Evolutionary conservation across 768 basidiomycete genomes (phyloP).

Genomic region (Termitomyces eurrhizus): DNA sequence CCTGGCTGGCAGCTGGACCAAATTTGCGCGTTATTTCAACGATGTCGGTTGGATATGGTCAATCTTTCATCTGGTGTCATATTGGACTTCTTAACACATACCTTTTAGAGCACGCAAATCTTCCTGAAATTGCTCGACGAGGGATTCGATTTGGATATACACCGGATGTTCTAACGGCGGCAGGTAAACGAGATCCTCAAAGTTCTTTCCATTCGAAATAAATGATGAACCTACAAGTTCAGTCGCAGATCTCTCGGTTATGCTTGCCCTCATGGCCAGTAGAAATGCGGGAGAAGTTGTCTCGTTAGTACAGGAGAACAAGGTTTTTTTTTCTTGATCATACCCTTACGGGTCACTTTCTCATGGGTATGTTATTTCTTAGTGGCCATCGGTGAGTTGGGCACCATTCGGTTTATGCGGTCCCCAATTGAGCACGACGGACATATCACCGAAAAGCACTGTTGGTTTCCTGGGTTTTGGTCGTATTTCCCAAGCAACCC

Average conservation of each 20-base stretch:
- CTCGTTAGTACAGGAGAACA: slow-evolving; percentile 62
- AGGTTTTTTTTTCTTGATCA: slow-evolving; percentile 37
- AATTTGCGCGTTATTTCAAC: slow-evolving; percentile 83
- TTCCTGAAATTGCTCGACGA: slow-evolving; percentile 52
- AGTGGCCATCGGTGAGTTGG: slow-evolving; percentile 86
- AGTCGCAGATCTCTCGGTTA: slow-evolving; percentile 89
- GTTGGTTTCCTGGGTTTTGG: slow-evolving; percentile 95
- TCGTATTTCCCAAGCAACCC: slow-evolving; percentile 83
- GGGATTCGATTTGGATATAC: slow-evolving; percentile 83
- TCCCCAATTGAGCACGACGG: slow-evolving; percentile 63
- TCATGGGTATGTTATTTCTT: background rate
- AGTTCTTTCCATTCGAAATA: background rate
- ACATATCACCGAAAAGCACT: slow-evolving; percentile 51
- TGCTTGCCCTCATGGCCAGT: slow-evolving; percentile 92
- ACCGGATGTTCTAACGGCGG: slow-evolving; percentile 90
- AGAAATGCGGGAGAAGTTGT: slow-evolving; percentile 70
- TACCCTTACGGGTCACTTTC: background rate
- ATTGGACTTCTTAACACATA: background rate
- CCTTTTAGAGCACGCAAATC: slow-evolving; percentile 72
- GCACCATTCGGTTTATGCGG: slow-evolving; percentile 84
- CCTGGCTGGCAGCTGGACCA: slow-evolving; percentile 55
- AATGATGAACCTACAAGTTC: background rate
- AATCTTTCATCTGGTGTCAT: slow-evolving; percentile 11
- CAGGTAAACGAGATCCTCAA: slow-evolving; percentile 44
- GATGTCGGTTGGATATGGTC: slow-evolving; percentile 89